Conservation (phyloP, 2,329 filamentous ascomycete species). For the Dactylonectria macrodidyma region DNA sequence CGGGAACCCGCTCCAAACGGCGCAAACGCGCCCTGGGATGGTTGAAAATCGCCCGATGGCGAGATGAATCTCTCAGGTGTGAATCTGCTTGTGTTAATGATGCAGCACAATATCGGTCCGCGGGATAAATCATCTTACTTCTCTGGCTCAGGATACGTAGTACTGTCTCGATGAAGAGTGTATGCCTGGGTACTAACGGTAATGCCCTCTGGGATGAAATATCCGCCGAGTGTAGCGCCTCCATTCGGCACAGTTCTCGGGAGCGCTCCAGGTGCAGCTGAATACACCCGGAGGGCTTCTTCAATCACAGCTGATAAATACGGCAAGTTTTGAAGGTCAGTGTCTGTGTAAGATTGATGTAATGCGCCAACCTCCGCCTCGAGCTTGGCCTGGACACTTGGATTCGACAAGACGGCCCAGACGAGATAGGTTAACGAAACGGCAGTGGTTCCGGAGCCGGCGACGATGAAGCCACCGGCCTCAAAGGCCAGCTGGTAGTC, state of each 20-base stretch:
- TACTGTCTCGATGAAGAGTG: slow-evolving; percentile 57
- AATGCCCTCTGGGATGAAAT: slow-evolving; percentile 56
- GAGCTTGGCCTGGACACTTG: not conserved
- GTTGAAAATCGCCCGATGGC: not conserved
- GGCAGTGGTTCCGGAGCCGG: slow-evolving; percentile 66
- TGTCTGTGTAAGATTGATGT: slow-evolving; percentile 33
- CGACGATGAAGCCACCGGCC: slow-evolving; percentile 60
- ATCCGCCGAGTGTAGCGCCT: slow-evolving; percentile 56
- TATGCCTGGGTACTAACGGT: slow-evolving; percentile 60
- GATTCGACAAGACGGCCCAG: slow-evolving; percentile 47
- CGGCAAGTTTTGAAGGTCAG: slow-evolving; percentile 54
- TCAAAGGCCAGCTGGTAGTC: slow-evolving; percentile 24
- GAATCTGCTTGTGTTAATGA: not conserved
- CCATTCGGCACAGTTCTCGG: slow-evolving; percentile 57
- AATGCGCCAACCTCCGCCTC: not conserved
- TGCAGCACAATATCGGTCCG: not conserved
- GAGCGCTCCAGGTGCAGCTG: slow-evolving; percentile 56
- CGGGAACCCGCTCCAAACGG: slow-evolving; percentile 8
- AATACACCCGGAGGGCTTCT: slow-evolving; percentile 62
- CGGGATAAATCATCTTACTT: not conserved
- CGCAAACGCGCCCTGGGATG: not conserved
- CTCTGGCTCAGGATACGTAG: not conserved
- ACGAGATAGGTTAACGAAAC: slow-evolving; percentile 62
- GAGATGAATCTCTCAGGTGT: slow-evolving; percentile 3
- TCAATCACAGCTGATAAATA: slow-evolving; percentile 60